These are phyloP conservation scores for Aristolochia californica DNA, from an alignment of 164 flowering plant species.

Conservation along the genomic window DNA sequence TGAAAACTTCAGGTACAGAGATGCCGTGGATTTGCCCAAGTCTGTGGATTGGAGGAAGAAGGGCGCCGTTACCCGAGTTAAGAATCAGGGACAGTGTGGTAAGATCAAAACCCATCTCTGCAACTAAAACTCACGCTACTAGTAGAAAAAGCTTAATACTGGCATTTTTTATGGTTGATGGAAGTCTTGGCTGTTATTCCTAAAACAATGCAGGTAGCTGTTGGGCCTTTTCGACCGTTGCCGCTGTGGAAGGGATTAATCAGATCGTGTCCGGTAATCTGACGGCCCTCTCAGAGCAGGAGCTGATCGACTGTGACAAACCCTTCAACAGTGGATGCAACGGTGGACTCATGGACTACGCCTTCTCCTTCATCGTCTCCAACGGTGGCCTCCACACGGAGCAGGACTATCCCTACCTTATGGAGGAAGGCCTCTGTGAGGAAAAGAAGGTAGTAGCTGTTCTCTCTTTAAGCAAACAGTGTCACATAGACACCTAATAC, in stretches of 20 bases:
- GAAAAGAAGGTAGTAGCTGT: conserved; percentile 38
- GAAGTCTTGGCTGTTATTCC: too few species aligned
- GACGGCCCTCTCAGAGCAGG: conserved; percentile 72
- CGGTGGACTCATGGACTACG: conserved; percentile 78
- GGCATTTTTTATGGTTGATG: too few species aligned
- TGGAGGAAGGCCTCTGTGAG: conserved; percentile 58
- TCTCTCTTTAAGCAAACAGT: too few species aligned
- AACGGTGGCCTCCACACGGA: conserved; percentile 59
- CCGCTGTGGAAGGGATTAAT: conserved; percentile 82
- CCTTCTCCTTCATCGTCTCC: conserved; percentile 44
- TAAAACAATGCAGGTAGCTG: conserved; percentile 59
- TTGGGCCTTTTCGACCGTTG: conserved; percentile 89
- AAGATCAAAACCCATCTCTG: too few species aligned
- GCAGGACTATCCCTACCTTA: conserved; percentile 62
- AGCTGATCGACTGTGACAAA: conserved; percentile 69
- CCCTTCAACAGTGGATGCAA: conserved; percentile 58
- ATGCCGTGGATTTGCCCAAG: conserved; percentile 45
- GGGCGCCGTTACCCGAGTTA: conserved; percentile 67
- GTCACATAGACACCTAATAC: too few species aligned
- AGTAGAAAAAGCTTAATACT: neutral
- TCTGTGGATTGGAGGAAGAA: conserved; percentile 87
- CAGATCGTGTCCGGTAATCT: conserved; percentile 71
- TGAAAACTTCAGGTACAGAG: conserved; percentile 22
- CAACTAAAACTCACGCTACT: too few species aligned
- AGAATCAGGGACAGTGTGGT: conserved; percentile 87